phyloP scores from a whole-genome alignment of 2,329 filamentous ascomycete species.

The Sarocladiaceae sp. region DNA sequence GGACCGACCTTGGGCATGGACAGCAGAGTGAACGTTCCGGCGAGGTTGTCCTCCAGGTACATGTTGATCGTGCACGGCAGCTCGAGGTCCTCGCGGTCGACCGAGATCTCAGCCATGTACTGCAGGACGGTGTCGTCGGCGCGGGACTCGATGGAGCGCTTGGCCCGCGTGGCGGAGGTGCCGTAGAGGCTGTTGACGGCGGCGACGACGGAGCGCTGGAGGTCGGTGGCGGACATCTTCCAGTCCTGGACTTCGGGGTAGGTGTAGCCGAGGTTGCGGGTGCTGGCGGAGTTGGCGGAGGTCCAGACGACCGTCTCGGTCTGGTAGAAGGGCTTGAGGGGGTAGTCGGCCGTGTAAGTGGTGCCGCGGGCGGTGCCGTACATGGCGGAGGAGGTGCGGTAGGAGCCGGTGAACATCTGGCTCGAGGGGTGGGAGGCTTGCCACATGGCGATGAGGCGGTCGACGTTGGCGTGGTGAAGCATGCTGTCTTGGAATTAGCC shows the following conservation, averaged over 20 bases:
- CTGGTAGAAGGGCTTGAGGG: slow-evolving; percentile 45
- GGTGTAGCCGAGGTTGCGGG: slow-evolving; percentile 31
- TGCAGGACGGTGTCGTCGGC: slow-evolving; percentile 16
- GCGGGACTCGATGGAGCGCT: slow-evolving; percentile 4
- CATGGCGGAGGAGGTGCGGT: slow-evolving; percentile 22
- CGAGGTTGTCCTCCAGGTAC: slow-evolving; percentile 24
- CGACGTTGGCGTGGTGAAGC: slow-evolving; percentile 52
- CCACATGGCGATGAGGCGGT: slow-evolving; percentile 55
- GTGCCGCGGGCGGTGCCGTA: slow-evolving; percentile 36
- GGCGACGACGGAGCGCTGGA: slow-evolving; percentile 22
- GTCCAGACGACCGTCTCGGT: slow-evolving; percentile 34
- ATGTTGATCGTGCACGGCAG: slow-evolving; percentile 29
- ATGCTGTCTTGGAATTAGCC: slow-evolving; percentile 20
- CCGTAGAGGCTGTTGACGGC: slow-evolving; percentile 29
- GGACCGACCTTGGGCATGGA: slow-evolving; percentile 25
- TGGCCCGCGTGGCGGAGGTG: slow-evolving; percentile 4
- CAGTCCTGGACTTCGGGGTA: slow-evolving; percentile 31
- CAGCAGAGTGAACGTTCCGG: slow-evolving; percentile 30
- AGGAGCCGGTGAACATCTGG: slow-evolving; percentile 28
- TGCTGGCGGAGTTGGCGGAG: slow-evolving; percentile 24
- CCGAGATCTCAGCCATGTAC: slow-evolving; percentile 28
- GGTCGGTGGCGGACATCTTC: slow-evolving; percentile 23
- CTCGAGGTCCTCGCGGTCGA: slow-evolving; percentile 29
- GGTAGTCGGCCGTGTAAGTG: slow-evolving; percentile 33
- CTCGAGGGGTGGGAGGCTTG: slow-evolving; percentile 33